Base-by-base conservation (phyloP, 352 stramenopile species). In the Globisporangium yorkense region DNA sequence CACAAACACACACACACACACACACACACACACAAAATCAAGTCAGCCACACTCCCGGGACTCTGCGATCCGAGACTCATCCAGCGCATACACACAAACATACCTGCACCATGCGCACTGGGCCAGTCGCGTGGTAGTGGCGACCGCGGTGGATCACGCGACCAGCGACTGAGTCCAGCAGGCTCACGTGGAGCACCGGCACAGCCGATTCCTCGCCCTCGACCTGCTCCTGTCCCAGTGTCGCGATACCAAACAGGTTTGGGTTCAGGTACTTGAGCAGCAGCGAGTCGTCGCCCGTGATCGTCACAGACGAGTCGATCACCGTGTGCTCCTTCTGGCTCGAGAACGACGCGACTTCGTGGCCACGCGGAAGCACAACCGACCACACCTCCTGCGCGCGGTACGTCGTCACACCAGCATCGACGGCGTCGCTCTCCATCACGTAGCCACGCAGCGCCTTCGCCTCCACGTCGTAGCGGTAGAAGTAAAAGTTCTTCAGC, bases 201-300 rank as follows among this genome's bases (percentile, higher is more conserved):
- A 74, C 59, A 13, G 53, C 61, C 41, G 80, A 63, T 10, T 45
- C 29, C 48, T 71, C 82, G 27, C 61, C 62, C 35, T 67, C 67
- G 7, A 72, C 59, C 33, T 54, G 39, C 54, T 93, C 82, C 3
- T 62, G 74, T 7, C 75, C 62, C 46, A 97, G 68, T 8, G 94
- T 98, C 15, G 95, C 82, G 45, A 99, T 62, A 1, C 92, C 89
- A 45, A 96, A 88, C 51, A 99, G 74, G 66, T 99, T 95, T 39
- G 97, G 95, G 73, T 99, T 99, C 43, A 99, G 65, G 71, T 99
- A 99, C 74, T 98, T 99, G 52, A 99, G 74, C 33, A 99, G 68
- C 27, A 99, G 69, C 41, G 95, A 97, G 68, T 98, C 94, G 68
- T 99, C 97, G 51, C 97, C 97, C 3, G 81, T 89, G 44, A 94